Percentiles rank a stretch among this genome's conserved stretches.
These are phyloP conservation scores for Diversispora epigaea DNA, from an alignment of 192 early-diverging fungal species.

Conservation along the genomic window DNA sequence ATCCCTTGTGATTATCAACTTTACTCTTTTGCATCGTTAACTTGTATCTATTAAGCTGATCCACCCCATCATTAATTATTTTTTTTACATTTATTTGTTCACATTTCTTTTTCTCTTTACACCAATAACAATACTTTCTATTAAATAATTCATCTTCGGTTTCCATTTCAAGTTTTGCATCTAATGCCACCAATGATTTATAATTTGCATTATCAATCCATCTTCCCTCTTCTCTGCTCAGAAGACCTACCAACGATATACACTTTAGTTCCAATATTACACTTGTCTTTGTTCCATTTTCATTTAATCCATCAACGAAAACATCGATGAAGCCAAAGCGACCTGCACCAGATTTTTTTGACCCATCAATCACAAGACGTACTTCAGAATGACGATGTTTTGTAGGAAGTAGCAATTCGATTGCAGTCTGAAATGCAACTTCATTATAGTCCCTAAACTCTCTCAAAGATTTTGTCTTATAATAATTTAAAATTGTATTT, in stretches of 20 bases:
- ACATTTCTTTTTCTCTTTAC: background rate
- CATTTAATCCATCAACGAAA: slow-evolving; percentile 26
- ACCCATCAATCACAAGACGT: slow-evolving; percentile 36
- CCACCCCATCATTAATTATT: background rate
- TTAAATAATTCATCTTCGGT: background rate
- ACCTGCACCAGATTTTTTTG: slow-evolving; percentile 36
- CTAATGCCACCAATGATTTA: background rate
- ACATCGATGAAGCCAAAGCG: slow-evolving; percentile 35
- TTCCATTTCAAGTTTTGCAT: slow-evolving; percentile 6
- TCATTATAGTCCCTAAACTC: background rate
- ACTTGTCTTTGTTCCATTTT: background rate
- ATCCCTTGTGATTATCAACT: background rate
- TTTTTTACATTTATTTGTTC: background rate
- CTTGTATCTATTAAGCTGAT: background rate
- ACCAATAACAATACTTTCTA: background rate
- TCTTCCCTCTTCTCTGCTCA: background rate
- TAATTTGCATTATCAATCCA: background rate
- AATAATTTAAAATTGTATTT: background rate
- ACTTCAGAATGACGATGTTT: slow-evolving; percentile 35
- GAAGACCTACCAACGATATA: slow-evolving; percentile 7
- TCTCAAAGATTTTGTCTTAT: slow-evolving; percentile 1
- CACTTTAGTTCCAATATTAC: slow-evolving; percentile 1
- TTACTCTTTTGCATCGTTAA: background rate
- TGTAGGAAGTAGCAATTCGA: slow-evolving; percentile 6
- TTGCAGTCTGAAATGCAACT: slow-evolving; percentile 1